phyloP scores from a whole-genome alignment of 495 filamentous ascomycete genomes.

The Xylaria acuta region DNA sequence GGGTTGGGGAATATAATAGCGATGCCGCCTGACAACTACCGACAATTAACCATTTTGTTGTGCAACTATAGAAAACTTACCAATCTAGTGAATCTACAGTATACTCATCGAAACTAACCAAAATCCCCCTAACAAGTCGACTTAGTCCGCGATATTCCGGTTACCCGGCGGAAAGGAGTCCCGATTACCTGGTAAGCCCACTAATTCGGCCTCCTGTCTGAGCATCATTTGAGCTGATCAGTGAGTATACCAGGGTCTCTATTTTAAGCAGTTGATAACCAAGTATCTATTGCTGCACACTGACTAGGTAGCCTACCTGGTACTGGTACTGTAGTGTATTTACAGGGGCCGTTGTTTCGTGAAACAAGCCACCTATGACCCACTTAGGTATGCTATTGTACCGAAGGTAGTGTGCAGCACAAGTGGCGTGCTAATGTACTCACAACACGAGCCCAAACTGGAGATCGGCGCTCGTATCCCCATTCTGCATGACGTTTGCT shows the following conservation, averaged over 20 bases:
- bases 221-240: background rate
- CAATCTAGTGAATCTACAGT: background rate
- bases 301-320: no score
- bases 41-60: background rate
- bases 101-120: background rate
- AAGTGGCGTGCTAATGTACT: background rate
- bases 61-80: background rate
- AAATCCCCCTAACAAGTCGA: background rate
- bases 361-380: slow-evolving; percentile 1
- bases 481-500: background rate
- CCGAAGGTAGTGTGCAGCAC: no score
- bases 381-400: background rate
- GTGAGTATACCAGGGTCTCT: background rate
- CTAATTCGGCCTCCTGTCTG: background rate
- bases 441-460: background rate
- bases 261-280: background rate
- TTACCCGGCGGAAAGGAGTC: background rate
- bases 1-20: no score
- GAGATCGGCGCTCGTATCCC: slow-evolving; percentile 5
- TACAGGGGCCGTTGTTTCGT: background rate
- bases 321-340: background rate
- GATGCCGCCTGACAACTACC: background rate
- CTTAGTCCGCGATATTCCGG: background rate
- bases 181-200: slow-evolving; percentile 15
- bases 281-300: background rate